Base-by-base conservation (phyloP, 768 basidiomycete species). In the Kwoniella newhampshirensis region DNA sequence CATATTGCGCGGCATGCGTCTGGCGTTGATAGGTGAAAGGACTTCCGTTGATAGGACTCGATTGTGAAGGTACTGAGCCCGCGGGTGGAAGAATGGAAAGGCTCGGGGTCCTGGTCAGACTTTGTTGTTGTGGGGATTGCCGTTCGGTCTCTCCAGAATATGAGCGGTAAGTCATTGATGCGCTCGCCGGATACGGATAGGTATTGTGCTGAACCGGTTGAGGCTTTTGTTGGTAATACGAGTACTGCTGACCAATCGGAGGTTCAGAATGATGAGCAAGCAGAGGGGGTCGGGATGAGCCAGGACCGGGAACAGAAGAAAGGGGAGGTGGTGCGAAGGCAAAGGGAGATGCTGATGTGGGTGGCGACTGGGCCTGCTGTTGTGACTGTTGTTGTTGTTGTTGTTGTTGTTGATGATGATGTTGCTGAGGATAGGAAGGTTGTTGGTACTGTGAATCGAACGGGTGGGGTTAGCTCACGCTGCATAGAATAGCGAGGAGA, bases 321-420 rank as follows among this genome's bases (percentile, higher is more conserved):
- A 72, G 63, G 7, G 70, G 70, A 21, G 70, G 70, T 1, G 70
- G 70, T 18, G 70, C 70, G 52, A 72, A 72, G 6, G 70, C 70
- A 42, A 72, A 72, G 12, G 70, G 70, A 6, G 70, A 72, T 9
- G 68, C 66, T 0, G 70, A 59, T 0, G 60, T 23, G 5, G 70
- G 58, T 2, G 70, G 64, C 3, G 70, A 66, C n/a, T 51, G 52
- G 35, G 46, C 57, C 30, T 18, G 32, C 25, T 32, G 35, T 25
- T 35, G 55, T 15, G 26, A 56, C 15, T 41, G 54, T 30, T 45
- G 59, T 27, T 47, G 42, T 13, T 40, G 35, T n/a, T 15, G 45
- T 40, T 51, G 59, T 25, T 42, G 44, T 37, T 51, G 47, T 41
- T 58, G 18, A 43, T 41, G 32, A 32, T 32, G 32, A 6, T 37